Percentiles rank a stretch among this genome's conserved stretches.
Evolutionary conservation across 2,329 filamentous ascomycete genomes (phyloP).

Genomic region (Phyllosticta paracitricarpa): DNA sequence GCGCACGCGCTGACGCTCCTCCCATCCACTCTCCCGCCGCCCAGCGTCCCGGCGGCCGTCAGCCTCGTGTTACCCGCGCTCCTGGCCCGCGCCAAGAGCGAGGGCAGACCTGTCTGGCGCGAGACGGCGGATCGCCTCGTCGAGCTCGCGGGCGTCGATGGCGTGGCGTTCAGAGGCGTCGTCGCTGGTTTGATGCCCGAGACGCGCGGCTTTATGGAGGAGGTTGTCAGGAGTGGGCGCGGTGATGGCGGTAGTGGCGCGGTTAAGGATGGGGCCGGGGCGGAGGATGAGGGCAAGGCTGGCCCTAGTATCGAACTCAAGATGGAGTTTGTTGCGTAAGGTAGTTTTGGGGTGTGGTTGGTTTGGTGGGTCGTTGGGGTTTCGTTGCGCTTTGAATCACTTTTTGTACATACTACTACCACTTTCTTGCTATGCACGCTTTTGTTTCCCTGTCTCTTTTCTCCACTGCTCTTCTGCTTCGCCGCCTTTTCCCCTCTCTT

Average conservation of each 20-base stretch:
- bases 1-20: conserved; percentile 68
- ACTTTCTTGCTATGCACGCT: too few relatives aligned
- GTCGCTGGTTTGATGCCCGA: conserved; percentile 61
- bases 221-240: conserved; percentile 60
- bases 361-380: too few relatives aligned
- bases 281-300: conserved; percentile 43
- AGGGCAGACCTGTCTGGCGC: conserved; percentile 47
- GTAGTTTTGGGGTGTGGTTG: not conserved
- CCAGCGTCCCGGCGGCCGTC: conserved; percentile 50
- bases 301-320: conserved; percentile 81
- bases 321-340: conserved; percentile 60
- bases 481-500: too few relatives aligned
- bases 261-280: conserved; percentile 32
- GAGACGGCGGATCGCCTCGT: conserved; percentile 71
- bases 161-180: conserved; percentile 60
- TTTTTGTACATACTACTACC: not conserved
- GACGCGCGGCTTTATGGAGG: conserved; percentile 70
- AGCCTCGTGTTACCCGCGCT: conserved; percentile 69
- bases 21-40: conserved; percentile 36
- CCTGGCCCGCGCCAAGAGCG: conserved; percentile 58
- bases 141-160: conserved; percentile 70
- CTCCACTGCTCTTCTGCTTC: too few relatives aligned
- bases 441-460: too few relatives aligned
- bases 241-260: conserved; percentile 18
- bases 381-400: too few relatives aligned